These are phyloP conservation scores for Elaeis guineensis DNA, from an alignment of 176 grass and related monocot species.

Conservation along the genomic window DNA sequence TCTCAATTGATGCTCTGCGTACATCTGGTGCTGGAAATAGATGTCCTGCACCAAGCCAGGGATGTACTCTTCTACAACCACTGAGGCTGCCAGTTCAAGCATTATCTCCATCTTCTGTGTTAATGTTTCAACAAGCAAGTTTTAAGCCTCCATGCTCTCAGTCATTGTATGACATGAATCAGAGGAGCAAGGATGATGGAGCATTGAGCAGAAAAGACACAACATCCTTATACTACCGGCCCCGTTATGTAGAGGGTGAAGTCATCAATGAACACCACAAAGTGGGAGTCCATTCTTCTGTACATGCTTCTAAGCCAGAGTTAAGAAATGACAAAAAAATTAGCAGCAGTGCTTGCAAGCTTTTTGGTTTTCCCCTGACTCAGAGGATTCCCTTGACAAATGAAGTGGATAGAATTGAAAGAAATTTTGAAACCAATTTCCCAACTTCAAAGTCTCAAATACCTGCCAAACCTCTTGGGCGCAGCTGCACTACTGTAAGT, in stretches of 20 bases:
- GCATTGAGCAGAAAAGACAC: conserved; percentile 25
- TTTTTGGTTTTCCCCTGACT: conserved; percentile 60
- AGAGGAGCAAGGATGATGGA: conserved; percentile 21
- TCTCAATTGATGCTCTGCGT: conserved; percentile 21
- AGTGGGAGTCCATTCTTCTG: conserved; percentile 14
- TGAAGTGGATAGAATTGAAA: conserved; percentile 23
- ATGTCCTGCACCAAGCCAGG: conserved; percentile 31
- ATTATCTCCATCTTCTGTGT: conserved; percentile 51
- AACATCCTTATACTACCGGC: conserved; percentile 32
- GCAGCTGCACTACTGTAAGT: conserved; percentile 40
- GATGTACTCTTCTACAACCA: conserved; percentile 28
- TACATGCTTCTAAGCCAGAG: conserved; percentile 20
- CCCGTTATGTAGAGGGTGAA: conserved; percentile 28
- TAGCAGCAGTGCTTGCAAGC: conserved; percentile 38
- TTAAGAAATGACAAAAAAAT: conserved; percentile 21
- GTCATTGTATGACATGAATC: conserved; percentile 2
- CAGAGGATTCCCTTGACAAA: conserved; percentile 28
- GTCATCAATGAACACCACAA: conserved; percentile 8
- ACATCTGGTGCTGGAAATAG: conserved; percentile 27
- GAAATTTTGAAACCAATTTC: conserved; percentile 21
- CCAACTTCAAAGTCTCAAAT: conserved; percentile 29
- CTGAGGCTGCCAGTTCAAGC: conserved; percentile 27
- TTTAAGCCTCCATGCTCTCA: conserved; percentile 20
- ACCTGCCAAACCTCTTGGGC: conserved; percentile 25
- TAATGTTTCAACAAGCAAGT: conserved; percentile 41